phyloP scores from a whole-genome alignment of 768 basidiomycete species.

The Cystobasidium onofrii region DNA sequence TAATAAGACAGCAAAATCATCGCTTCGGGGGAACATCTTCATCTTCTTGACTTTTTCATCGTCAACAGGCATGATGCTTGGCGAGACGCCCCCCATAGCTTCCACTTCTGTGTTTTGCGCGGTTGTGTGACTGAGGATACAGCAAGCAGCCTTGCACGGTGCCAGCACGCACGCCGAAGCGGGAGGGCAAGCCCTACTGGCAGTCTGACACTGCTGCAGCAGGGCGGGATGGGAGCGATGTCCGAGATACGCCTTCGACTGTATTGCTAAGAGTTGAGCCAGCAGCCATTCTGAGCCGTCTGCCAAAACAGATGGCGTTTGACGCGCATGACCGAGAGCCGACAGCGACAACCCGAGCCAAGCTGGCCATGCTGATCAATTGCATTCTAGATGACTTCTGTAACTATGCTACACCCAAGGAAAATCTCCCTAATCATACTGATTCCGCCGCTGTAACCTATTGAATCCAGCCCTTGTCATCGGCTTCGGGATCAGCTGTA shows the following conservation, averaged over 20 bases:
- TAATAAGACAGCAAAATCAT: conserved; percentile 27
- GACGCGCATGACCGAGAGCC: neutral
- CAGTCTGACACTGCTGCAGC: neutral
- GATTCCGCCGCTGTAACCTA: neutral
- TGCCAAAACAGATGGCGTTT: neutral
- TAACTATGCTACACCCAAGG: neutral
- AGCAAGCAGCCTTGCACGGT: too few species aligned
- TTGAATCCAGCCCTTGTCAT: conserved; percentile 14
- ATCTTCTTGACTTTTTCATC: neutral
- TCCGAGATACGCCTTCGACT: neutral
- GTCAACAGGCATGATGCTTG: neutral
- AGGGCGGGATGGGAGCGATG: neutral
- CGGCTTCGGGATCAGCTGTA: neutral
- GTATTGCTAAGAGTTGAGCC: neutral
- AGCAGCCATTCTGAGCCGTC: neutral
- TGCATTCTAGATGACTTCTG: neutral
- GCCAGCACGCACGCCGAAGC: too few species aligned
- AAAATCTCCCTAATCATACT: neutral
- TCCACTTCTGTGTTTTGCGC: neutral
- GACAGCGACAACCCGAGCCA: too few species aligned
- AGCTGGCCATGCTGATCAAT: neutral
- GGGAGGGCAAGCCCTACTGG: neutral
- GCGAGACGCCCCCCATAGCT: neutral
- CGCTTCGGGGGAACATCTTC: conserved; percentile 17
- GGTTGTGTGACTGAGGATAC: neutral